Evolutionary conservation across 2,329 filamentous ascomycete species (phyloP), one percentile per base, ranked within the genome.

Genomic region (Neofusicoccum cordaticola): DNA sequence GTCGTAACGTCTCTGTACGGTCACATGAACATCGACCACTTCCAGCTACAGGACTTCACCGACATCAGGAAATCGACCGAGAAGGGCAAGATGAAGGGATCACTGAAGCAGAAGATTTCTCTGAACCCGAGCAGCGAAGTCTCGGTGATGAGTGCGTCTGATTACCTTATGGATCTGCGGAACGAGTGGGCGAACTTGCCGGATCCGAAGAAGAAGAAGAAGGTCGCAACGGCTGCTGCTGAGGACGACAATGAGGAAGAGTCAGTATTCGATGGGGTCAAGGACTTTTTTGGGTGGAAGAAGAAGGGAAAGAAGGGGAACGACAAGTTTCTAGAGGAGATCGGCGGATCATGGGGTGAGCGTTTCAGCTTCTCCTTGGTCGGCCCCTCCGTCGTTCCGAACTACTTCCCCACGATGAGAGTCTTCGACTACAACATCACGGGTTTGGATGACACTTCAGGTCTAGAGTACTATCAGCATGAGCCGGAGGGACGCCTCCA

Each of bases 21-120:
- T 1, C 95, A 99, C 75, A 98, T 99, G 95, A 99, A 99, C 73
- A 91, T 97, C 68, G 95, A 99, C 71, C 95, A 99, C 76, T 99
- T 99, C 77, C 85, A 98, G 73, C 80, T 99, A 15, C 92, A 97
- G 71, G 94, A 98, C 74, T 91, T 88, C 65, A 83, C 90, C 45
- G 86, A 96, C 0, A 83, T 97, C 62, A 84, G 90, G 66, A 83
- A 92, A 53, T 78, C 80, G 31, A 78, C 82, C 1, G 75, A 77
- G 66, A 74, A 77, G 41, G 81, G 81, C 4, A 71, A 68, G 17
- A 80, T 82, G 79, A 65, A 70, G 13, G 69, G 69, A 39, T 39
- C 64, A 62, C 5, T 64, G 62, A 64, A 60, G 45, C 52, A 56
- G 34, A 52, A 60, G 6, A 44, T 60, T 12, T 39, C 50, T 1